A percentile compares a stretch with the other conserved stretches of the same genome.
Evolutionary conservation across 805 yeast genomes (phyloP).

Genomic region (Metschnikowia koreensis): DNA sequence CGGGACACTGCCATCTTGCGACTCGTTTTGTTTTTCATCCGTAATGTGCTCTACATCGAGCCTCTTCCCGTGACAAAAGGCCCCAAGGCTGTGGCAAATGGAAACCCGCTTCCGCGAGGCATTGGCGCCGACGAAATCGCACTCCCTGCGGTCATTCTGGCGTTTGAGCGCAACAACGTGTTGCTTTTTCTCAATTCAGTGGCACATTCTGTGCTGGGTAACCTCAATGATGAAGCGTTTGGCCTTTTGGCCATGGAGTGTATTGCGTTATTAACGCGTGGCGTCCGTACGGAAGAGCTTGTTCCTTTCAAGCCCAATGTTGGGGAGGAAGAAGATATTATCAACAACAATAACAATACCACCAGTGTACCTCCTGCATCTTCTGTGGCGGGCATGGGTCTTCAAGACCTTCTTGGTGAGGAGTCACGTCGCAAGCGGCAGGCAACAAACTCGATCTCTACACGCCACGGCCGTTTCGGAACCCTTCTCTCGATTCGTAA

Average conservation of each 20-base stretch:
- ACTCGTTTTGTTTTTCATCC: conserved; percentile 67
- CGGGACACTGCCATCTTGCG: conserved; percentile 73
- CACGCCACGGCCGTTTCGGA: conserved; percentile 91
- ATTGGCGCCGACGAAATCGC: conserved; percentile 67
- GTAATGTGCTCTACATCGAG: conserved; percentile 77
- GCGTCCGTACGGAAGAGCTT: conserved; percentile 31
- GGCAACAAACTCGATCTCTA: conserved; percentile 51
- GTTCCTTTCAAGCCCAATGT: background rate
- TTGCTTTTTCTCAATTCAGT: conserved; percentile 71
- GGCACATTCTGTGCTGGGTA: conserved; percentile 60
- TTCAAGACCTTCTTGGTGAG: conserved; percentile 52
- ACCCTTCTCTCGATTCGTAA: conserved; percentile 73
- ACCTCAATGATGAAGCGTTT: conserved; percentile 59
- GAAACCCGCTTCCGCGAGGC: conserved; percentile 53
- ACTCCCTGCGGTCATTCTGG: conserved; percentile 51
- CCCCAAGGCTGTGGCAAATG: conserved; percentile 34
- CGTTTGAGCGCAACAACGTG: conserved; percentile 69
- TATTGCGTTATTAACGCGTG: conserved; percentile 59
- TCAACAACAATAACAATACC: background rate
- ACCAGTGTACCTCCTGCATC: conserved; percentile 20
- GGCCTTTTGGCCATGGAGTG: conserved; percentile 69
- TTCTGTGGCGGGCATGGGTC: conserved; percentile 38
- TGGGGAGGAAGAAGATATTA: background rate
- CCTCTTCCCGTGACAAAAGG: conserved; percentile 59
- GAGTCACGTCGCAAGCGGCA: conserved; percentile 56